Evolutionary conservation across 1,284 basidiomycete genomes (phyloP).

Genomic region (Porogramme epimiltina): DNA sequence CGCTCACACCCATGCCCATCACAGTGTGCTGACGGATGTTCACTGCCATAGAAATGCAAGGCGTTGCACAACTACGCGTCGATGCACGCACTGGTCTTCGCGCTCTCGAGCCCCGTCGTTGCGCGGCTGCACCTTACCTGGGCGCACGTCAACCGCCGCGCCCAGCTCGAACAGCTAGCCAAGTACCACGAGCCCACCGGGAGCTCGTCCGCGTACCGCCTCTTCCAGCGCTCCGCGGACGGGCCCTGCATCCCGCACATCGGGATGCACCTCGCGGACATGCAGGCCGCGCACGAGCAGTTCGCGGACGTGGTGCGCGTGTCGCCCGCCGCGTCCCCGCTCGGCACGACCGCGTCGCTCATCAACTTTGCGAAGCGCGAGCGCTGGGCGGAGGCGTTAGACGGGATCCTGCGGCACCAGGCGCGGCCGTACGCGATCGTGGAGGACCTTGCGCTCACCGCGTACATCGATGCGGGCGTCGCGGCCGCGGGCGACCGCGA

Average conservation of each 20-base stretch:
- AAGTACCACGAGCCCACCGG: conserved; percentile 60
- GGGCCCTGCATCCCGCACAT: conserved; percentile 70
- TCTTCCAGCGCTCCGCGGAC: conserved; percentile 49
- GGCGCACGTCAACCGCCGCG: conserved; percentile 58
- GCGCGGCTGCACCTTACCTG: conserved; percentile 64
- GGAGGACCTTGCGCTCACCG: conserved; percentile 47
- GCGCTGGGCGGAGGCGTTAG: conserved; percentile 56
- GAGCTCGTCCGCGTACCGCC: conserved; percentile 59
- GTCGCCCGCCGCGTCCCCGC: conserved; percentile 15
- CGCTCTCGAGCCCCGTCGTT: conserved; percentile 60
- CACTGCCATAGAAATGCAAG: conserved; percentile 57
- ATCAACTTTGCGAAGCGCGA: conserved; percentile 60
- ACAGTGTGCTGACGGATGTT: conserved; percentile 4
- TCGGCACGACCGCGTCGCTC: conserved; percentile 30
- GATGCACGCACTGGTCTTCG: conserved; percentile 66
- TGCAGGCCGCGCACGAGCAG: conserved; percentile 57
- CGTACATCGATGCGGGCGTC: conserved; percentile 51
- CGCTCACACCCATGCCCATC: background rate
- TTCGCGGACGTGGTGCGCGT: conserved; percentile 41
- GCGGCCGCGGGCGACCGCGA: conserved; percentile 42
- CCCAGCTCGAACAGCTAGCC: conserved; percentile 51
- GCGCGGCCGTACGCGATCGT: conserved; percentile 49
- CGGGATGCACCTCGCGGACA: conserved; percentile 61
- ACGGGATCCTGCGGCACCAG: conserved; percentile 62
- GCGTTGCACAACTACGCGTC: conserved; percentile 66